Base-by-base conservation (phyloP, 768 basidiomycete genomes). In the Podaxis sp. region DNA sequence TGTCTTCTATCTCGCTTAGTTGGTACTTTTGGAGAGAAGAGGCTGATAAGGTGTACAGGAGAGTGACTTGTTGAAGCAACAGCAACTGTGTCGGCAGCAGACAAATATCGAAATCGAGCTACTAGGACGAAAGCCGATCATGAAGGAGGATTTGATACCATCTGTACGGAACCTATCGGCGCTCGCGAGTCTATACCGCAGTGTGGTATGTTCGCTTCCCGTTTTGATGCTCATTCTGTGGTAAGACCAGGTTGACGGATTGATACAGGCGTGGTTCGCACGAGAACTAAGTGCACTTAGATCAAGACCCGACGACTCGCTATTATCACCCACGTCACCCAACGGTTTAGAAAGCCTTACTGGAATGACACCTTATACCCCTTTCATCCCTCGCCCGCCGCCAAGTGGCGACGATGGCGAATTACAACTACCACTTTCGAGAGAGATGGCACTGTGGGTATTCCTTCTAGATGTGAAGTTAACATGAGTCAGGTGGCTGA, bases 381-480 rank as follows among this genome's bases (percentile, higher is more conserved):
- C 83, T 0, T 76, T 79, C 61, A 72, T 82, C 13, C 80, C 85
- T n/a, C 68, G 75, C 0, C 59, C 81, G 24, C 71, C 77, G 0
- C 74, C 79, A 0, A 63, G 72, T 11, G 65, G 74, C 17, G 67
- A 79, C 9, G 72, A 79, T 29, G 84, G 86, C 17, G 78, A 80
- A 22, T 75, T 94, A 29, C 80, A 77, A 60, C 78, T 98, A 3
- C 91, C 94, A 3, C 78, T 98, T 36, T 95, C 94, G 1, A 80
- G 79, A 49, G 95, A 96, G 64, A 98, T 96, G 95, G 81, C 88
- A 15, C 71, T 95, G 96, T 96, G 67, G 67, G 93, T 77, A 38
- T 61, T 29, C 71, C 57, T 67, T 57, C 29, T 24, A 13, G 1
- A 29, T 29, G 27, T 29, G 27, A 29, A 29, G 27, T 47, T 33